A percentile compares a stretch with the other conserved stretches of the same genome.
These are phyloP conservation scores for Cyphellophora attinorum DNA, from an alignment of 2,329 filamentous ascomycete genomes.

Conservation along the genomic window DNA sequence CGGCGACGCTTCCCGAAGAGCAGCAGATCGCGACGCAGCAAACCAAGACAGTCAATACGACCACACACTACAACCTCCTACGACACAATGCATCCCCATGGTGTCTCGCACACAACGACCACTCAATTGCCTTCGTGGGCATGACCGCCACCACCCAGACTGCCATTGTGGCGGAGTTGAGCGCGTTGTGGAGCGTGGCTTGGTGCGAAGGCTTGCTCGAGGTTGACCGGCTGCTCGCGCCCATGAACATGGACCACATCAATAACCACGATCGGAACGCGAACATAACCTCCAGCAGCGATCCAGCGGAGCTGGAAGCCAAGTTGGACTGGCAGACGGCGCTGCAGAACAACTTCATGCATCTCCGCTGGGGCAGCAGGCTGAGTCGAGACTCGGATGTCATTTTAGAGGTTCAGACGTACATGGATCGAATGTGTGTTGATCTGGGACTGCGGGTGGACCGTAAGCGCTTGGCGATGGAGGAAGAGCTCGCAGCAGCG, in stretches of 20 bases:
- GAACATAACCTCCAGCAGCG: slow-evolving; percentile 1
- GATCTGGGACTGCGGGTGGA: slow-evolving; percentile 5
- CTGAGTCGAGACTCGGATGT: slow-evolving; percentile 3
- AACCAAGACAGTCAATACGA: too few species aligned
- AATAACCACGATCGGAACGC: background rate
- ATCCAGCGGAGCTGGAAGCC: background rate
- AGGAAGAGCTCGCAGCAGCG: too few species aligned
- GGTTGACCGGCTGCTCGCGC: background rate
- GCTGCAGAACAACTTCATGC: slow-evolving; percentile 4
- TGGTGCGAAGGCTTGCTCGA: slow-evolving; percentile 5
- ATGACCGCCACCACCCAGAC: slow-evolving; percentile 5
- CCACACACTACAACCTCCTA: slow-evolving; percentile 1
- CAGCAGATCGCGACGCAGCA: too few species aligned
- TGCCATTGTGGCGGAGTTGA: slow-evolving; percentile 2
- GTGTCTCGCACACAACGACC: slow-evolving; percentile 2
- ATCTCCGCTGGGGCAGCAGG: slow-evolving; percentile 4
- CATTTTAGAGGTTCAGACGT: slow-evolving; percentile 4
- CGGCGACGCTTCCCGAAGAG: too few species aligned
- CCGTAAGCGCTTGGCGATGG: slow-evolving; percentile 2
- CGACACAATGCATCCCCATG: background rate
- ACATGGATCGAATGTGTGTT: slow-evolving; percentile 4
- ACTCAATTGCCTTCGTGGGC: slow-evolving; percentile 5
- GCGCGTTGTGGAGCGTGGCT: slow-evolving; percentile 6
- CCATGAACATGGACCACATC: background rate
- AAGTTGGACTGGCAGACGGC: slow-evolving; percentile 3